Base-by-base conservation (phyloP, 768 basidiomycete species). In the Leccinum imitatum region DNA sequence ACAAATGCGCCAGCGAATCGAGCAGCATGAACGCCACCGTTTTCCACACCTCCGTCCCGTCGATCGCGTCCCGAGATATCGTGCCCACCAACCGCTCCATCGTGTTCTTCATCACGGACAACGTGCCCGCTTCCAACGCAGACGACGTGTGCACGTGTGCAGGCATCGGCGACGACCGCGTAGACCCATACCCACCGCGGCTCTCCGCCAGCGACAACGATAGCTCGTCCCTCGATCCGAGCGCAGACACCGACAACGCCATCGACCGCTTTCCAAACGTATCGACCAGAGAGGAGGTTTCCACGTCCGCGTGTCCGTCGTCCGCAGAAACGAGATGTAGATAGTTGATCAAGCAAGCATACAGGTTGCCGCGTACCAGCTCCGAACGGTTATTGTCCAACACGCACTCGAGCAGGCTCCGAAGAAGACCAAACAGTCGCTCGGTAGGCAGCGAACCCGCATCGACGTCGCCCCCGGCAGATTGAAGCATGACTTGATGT, bases 31-130 rank as follows among this genome's bases (percentile, higher is more conserved):
- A 98, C 9, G 95, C 92, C 15, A 98, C 86, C 3, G 95, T 95
- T 75, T 93, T 93, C 96, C 96, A 98, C 2, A 98, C 92, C 73
- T 98, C 95, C 17, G 91, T 87, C 7, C 95, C 95, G 63, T 97
- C 95, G 56, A 93, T 90, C 1, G 94, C 95, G 69, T 98, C 96
- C n/a, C 93, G 82, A 21, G 91, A 85, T 41, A 96, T 79, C 39
- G 85, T 80, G 0, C 84, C 75, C 0, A 94, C 79, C 19, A 98
- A 75, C 6, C 89, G 81, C 56, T 96, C 95, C 66, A 89, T 80
- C 37, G 79, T 79, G 6, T 80, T 75, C 65, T 87, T 89, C 70
- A 98, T 76, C 58, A 89, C 78, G 0, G 82, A 74, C 10, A 94
- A 70, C 62, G 87, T 89, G 4, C 87, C 85, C 5, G 74, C 68